Conservation (phyloP, 495 filamentous ascomycete species). For the Tuber calosporum region DNA sequence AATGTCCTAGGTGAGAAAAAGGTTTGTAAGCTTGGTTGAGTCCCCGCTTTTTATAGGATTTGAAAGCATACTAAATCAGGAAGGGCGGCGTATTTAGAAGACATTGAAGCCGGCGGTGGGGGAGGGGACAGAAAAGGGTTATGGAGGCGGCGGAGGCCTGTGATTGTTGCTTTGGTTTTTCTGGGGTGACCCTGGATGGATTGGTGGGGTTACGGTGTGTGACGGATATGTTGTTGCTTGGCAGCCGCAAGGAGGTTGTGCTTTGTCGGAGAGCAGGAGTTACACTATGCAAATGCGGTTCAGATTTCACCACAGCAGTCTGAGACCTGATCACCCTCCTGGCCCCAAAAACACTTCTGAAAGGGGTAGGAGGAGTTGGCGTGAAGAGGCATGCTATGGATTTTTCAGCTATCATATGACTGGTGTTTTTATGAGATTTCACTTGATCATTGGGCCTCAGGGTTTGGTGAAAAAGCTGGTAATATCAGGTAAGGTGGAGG, state of each 20-base stretch:
- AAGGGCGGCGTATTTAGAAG: conserved; percentile 69
- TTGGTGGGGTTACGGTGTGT: not conserved
- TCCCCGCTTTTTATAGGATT: not conserved
- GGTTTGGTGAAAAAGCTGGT: not conserved
- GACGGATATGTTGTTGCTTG: not conserved
- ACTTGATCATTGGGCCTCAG: not conserved
- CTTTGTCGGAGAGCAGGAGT: not conserved
- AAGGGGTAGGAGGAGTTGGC: not conserved
- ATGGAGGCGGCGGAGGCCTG: not conserved
- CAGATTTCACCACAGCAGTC: not conserved
- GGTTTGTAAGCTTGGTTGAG: conserved; percentile 11
- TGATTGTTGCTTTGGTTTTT: not conserved
- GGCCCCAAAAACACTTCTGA: not conserved
- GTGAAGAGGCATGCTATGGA: not conserved
- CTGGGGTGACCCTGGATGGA: not conserved
- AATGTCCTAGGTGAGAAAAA: conserved; percentile 55
- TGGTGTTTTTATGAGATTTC: not conserved
- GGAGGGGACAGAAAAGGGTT: not conserved
- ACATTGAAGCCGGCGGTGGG: conserved; percentile 19
- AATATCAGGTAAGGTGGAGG: not conserved
- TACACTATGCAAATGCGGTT: not conserved
- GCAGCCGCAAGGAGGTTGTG: not conserved
- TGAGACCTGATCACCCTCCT: not conserved
- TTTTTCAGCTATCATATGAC: too few species aligned
- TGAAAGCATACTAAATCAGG: conserved; percentile 65